Conservation (phyloP, 1,284 basidiomycete species). For the Rhodotorula sp. region DNA sequence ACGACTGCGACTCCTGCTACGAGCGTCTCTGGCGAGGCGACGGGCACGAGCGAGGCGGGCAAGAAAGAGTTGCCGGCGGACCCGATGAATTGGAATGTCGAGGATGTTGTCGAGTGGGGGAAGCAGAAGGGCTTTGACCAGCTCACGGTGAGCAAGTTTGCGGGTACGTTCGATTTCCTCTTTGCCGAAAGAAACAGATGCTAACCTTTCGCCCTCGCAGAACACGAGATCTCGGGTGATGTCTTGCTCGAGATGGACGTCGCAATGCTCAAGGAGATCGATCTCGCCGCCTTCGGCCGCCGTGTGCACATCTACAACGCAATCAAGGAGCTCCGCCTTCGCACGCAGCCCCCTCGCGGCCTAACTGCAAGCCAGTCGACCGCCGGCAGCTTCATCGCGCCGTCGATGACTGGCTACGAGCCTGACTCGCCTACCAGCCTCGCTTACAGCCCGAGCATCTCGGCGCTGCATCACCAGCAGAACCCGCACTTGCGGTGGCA, state of each 20-base stretch:
- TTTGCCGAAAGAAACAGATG: neutral
- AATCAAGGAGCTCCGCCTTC: conserved; percentile 70
- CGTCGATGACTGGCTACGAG: conserved; percentile 22
- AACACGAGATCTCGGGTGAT: conserved; percentile 98
- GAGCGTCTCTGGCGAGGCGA: neutral
- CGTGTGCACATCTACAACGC: conserved; percentile 89
- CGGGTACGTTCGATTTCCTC: conserved; percentile 56
- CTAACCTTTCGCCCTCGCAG: conserved; percentile 45
- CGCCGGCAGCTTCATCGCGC: conserved; percentile 11
- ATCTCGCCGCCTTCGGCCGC: conserved; percentile 90
- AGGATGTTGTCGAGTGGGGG: conserved; percentile 88
- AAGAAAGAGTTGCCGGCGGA: conserved; percentile 24
- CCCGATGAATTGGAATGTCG: conserved; percentile 66
- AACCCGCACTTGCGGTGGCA: conserved; percentile 17
- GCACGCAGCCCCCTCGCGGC: conserved; percentile 58
- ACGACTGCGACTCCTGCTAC: neutral
- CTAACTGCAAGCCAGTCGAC: neutral
- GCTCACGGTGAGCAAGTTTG: conserved; percentile 77
- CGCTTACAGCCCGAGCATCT: neutral
- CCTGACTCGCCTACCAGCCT: conserved; percentile 7
- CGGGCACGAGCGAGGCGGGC: neutral
- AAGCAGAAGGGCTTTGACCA: conserved; percentile 80
- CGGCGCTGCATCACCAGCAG: neutral
- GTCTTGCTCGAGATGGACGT: conserved; percentile 91
- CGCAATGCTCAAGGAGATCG: conserved; percentile 92